A percentile compares a stretch with the other conserved stretches of the same genome.
Conservation (phyloP, 73 alveolate species). For the Breviolum minutum region DNA sequence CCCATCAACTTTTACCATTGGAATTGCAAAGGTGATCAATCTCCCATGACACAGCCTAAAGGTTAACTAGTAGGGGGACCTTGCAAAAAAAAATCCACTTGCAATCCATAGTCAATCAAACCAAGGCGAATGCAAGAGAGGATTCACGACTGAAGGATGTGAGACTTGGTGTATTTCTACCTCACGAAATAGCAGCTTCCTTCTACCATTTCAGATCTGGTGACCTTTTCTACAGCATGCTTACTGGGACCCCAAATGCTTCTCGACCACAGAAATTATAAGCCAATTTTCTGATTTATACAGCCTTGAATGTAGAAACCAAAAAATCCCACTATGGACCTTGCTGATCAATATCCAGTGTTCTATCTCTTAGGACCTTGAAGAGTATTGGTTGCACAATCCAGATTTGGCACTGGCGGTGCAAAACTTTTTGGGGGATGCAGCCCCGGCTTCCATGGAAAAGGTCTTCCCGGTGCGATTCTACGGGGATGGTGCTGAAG, state of each 20-base stretch:
- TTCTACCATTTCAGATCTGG: neutral
- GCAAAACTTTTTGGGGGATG: neutral
- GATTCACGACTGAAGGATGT: neutral
- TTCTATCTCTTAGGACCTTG: neutral
- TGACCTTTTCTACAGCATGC: neutral
- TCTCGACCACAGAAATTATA: neutral
- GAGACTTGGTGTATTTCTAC: neutral
- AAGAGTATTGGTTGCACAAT: neutral
- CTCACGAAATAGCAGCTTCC: neutral
- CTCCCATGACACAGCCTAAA: too few species aligned
- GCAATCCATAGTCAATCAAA: neutral
- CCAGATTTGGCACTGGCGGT: neutral
- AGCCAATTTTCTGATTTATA: neutral
- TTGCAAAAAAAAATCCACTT: too few species aligned
- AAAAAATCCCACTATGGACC: too few species aligned
- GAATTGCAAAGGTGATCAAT: too few species aligned
- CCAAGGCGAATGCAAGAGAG: neutral
- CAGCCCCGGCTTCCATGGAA: neutral
- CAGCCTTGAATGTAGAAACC: neutral
- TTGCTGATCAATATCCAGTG: neutral
- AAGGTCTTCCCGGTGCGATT: neutral
- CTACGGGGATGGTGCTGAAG: conserved; percentile 13
- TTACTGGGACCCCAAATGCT: neutral
- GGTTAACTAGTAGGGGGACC: too few species aligned
- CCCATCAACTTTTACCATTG: neutral